phyloP scores from a whole-genome alignment of 2,329 filamentous ascomycete species.

The Plenodomus biglobosus region DNA sequence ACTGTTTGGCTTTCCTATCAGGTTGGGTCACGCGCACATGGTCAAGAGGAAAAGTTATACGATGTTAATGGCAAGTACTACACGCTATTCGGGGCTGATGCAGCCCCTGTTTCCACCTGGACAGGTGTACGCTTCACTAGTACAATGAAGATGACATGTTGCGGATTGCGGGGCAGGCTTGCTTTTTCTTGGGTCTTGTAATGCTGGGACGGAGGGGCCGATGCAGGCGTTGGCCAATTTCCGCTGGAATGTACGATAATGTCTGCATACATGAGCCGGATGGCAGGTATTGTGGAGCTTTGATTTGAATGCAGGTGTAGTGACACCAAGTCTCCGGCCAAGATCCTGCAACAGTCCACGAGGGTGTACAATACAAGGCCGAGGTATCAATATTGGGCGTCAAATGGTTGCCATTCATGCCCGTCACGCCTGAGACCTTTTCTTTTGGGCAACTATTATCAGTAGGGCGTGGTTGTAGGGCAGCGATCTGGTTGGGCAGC shows the following conservation, averaged over 20 bases:
- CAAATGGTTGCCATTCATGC: conserved; percentile 11
- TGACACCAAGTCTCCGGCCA: conserved; percentile 13
- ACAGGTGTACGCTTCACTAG: conserved; percentile 3
- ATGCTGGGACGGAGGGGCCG: conserved; percentile 23
- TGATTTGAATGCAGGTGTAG: conserved; percentile 23
- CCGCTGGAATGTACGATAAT: conserved; percentile 28
- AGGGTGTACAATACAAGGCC: not conserved
- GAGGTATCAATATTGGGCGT: conserved; percentile 21
- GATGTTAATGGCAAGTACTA: conserved; percentile 7
- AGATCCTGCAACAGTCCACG: not conserved
- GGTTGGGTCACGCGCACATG: conserved; percentile 21
- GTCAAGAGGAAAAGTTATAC: conserved; percentile 10
- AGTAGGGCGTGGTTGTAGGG: conserved; percentile 1
- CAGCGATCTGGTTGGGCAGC: conserved; percentile 23
- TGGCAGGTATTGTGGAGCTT: conserved; percentile 13
- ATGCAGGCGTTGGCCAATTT: conserved; percentile 37
- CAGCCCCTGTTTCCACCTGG: not conserved
- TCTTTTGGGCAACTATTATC: not conserved
- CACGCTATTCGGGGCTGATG: not conserved
- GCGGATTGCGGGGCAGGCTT: conserved; percentile 22
- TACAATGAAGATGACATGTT: conserved; percentile 10
- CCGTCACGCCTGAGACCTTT: not conserved
- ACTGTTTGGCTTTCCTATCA: conserved; percentile 13
- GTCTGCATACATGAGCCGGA: conserved; percentile 21
- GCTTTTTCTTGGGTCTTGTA: conserved; percentile 30